These are phyloP conservation scores for Trypanosoma melophagium DNA, from an alignment of 208 protist genomes.

Conservation along the genomic window DNA sequence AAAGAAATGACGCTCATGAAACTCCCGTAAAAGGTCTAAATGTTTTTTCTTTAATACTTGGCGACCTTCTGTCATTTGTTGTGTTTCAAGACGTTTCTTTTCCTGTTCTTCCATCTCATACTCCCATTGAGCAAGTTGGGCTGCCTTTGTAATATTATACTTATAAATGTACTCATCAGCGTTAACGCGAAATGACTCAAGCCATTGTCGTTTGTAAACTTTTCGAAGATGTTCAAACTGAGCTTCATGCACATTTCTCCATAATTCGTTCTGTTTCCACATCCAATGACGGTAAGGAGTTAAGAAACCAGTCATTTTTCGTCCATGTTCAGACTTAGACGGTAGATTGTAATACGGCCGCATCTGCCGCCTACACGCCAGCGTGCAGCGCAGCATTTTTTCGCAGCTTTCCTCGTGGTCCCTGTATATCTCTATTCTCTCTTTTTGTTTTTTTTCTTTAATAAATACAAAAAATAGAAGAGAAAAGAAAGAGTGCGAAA, in stretches of 20 bases:
- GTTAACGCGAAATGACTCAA: conserved; percentile 91
- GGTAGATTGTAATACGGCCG: conserved; percentile 89
- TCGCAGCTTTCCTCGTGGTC: background rate
- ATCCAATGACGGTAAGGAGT: conserved; percentile 91
- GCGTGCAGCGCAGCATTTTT: conserved; percentile 48
- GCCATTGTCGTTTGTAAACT: conserved; percentile 91
- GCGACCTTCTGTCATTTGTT: conserved; percentile 73
- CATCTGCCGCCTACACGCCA: conserved; percentile 42
- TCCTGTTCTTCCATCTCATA: conserved; percentile 90
- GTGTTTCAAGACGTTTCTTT: conserved; percentile 69
- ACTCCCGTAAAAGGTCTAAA: conserved; percentile 86
- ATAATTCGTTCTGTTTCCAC: conserved; percentile 93
- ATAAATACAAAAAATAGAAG: too few species aligned
- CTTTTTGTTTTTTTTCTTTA: background rate
- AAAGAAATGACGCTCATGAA: conserved; percentile 91
- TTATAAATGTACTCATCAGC: conserved; percentile 93
- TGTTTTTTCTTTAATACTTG: conserved; percentile 90
- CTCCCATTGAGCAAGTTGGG: conserved; percentile 89
- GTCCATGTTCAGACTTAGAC: conserved; percentile 80
- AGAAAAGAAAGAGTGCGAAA: too few species aligned
- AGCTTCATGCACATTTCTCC: conserved; percentile 89
- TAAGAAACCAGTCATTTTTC: conserved; percentile 87
- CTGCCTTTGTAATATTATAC: conserved; percentile 92
- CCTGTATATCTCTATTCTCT: background rate
- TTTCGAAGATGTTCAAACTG: conserved; percentile 92